phyloP scores from a whole-genome alignment of 208 protist species.

The Trypanosoma avium region DNA sequence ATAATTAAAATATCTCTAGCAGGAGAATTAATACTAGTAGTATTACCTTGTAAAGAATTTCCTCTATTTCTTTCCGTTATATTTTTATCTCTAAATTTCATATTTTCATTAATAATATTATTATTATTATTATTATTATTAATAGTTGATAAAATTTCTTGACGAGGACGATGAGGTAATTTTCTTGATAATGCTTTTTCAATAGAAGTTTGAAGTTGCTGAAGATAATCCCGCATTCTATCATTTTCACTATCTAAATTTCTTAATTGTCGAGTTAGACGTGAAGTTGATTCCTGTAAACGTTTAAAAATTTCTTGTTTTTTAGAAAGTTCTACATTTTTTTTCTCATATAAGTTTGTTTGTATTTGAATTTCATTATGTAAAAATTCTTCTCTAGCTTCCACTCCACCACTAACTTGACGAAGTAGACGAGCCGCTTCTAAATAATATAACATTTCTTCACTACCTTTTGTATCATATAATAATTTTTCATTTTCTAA shows the following conservation, averaged over 20 bases:
- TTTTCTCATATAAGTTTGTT: slow-evolving; percentile 1
- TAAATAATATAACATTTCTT: slow-evolving; percentile 16
- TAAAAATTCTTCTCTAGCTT: slow-evolving; percentile 9
- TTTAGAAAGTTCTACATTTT: slow-evolving; percentile 6
- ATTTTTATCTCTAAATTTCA: background rate
- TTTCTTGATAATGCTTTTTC: slow-evolving; percentile 8
- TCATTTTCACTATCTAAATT: slow-evolving; percentile 29
- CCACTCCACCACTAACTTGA: slow-evolving; percentile 1
- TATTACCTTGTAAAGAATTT: no score
- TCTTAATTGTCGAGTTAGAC: slow-evolving; percentile 21
- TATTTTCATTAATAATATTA: background rate
- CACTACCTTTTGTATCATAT: background rate
- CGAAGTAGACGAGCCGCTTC: slow-evolving; percentile 13
- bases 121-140: background rate
- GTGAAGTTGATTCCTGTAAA: slow-evolving; percentile 5
- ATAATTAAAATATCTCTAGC: background rate
- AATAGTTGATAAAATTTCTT: background rate
- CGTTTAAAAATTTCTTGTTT: slow-evolving; percentile 10
- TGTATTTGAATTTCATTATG: slow-evolving; percentile 11
- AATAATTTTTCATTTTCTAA: background rate
- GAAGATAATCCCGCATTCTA: slow-evolving; percentile 6
- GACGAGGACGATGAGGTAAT: background rate
- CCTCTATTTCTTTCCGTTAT: background rate
- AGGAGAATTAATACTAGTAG: background rate
- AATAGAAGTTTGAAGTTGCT: slow-evolving; percentile 1